phyloP scores from a whole-genome alignment of 176 grass and related monocot genomes.

The Aegilops bicornis region DNA sequence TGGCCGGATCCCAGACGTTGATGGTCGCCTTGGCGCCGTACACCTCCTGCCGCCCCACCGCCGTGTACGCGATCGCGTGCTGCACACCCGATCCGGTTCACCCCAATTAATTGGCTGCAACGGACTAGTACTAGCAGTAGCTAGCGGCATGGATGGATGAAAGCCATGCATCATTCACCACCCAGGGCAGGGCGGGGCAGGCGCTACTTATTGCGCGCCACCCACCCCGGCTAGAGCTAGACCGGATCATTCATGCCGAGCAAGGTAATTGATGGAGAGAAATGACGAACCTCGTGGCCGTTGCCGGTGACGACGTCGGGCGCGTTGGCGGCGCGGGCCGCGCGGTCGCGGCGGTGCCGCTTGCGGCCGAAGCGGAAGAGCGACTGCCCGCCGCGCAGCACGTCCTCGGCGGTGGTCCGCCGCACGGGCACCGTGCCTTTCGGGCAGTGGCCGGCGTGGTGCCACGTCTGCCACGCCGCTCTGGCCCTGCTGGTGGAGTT shows the following conservation, averaged over 20 bases:
- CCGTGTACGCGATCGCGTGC: slow-evolving; percentile 98
- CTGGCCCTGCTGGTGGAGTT: neutral
- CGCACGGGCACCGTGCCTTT: slow-evolving; percentile 73
- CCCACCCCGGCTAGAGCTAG: neutral
- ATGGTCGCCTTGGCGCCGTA: slow-evolving; percentile 90
- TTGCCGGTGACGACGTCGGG: slow-evolving; percentile 89
- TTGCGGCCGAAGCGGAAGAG: slow-evolving; percentile 84
- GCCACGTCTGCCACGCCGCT: slow-evolving; percentile 80
- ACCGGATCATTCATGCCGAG: neutral
- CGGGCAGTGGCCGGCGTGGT: slow-evolving; percentile 73
- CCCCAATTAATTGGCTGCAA: neutral
- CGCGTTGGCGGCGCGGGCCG: slow-evolving; percentile 34
- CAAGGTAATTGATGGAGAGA: neutral
- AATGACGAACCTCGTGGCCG: slow-evolving; percentile 66
- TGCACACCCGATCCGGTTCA: slow-evolving; percentile 15
- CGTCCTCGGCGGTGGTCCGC: slow-evolving; percentile 61
- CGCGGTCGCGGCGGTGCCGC: neutral
- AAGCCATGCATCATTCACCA: neutral
- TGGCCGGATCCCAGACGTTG: slow-evolving; percentile 90
- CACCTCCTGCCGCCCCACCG: slow-evolving; percentile 23
- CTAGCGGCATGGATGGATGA: neutral
- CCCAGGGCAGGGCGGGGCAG: neutral
- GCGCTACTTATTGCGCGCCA: slow-evolving; percentile 12
- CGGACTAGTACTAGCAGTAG: neutral
- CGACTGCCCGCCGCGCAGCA: slow-evolving; percentile 61